These are phyloP conservation scores for Aeschynomene evenia DNA, from an alignment of 306 rosid genomes.

Conservation along the genomic window DNA sequence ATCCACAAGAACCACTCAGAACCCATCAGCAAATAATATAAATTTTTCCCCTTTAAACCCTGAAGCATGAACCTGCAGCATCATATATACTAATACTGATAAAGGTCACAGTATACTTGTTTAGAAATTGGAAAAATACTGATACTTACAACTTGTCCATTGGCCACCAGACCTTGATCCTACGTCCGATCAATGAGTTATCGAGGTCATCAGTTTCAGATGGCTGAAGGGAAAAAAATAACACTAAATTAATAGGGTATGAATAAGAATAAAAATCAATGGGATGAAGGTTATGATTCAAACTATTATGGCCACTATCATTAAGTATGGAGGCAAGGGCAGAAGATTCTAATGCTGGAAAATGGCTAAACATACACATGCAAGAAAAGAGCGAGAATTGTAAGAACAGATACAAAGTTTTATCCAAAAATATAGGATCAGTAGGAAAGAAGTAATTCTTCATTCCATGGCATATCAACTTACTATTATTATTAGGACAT, in stretches of 20 bases:
- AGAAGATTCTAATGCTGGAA: neutral
- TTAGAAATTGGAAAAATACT: neutral
- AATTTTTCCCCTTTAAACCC: neutral
- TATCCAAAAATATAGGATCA: neutral
- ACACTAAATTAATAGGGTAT: neutral
- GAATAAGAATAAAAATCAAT: neutral
- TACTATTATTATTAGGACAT: neutral
- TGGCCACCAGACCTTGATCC: constrained; percentile 89
- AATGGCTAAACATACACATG: neutral
- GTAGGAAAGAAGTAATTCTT: neutral
- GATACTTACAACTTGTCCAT: constrained; percentile 60
- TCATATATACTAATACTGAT: neutral
- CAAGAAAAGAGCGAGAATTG: neutral
- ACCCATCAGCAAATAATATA: neutral
- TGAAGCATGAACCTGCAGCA: neutral
- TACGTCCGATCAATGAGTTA: constrained; percentile 52
- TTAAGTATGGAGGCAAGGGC: neutral
- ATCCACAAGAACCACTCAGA: neutral
- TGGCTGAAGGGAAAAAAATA: constrained; percentile 37
- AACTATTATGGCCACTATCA: neutral
- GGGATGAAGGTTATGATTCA: neutral
- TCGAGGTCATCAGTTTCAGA: constrained; percentile 28
- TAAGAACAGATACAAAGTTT: neutral
- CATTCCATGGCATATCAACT: neutral
- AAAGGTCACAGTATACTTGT: constrained; percentile 3